These are phyloP conservation scores for Sclerotinia sclerotiorum DNA, from an alignment of 2,329 filamentous ascomycete genomes.

Conservation along the genomic window DNA sequence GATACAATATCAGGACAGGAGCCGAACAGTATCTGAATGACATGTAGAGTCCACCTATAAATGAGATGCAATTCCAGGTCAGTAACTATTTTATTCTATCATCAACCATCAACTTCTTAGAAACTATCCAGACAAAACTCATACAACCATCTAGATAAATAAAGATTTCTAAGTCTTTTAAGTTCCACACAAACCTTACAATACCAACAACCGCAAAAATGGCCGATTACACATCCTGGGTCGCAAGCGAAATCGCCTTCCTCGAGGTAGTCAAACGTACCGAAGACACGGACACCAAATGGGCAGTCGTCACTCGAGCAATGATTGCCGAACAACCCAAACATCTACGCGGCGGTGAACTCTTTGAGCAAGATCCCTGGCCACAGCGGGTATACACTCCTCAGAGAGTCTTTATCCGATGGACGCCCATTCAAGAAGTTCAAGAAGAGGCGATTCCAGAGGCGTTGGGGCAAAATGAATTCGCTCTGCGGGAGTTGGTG, in stretches of 20 bases:
- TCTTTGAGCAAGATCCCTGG: neutral
- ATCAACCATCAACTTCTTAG: constrained; percentile 4
- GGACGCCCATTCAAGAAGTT: too few relatives aligned
- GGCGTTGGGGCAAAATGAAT: too few relatives aligned
- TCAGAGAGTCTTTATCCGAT: too few relatives aligned
- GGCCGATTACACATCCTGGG: fast-evolving
- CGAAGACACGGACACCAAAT: neutral
- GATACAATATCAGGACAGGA: neutral
- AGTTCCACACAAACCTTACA: neutral
- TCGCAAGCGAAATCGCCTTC: neutral
- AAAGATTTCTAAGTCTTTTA: neutral
- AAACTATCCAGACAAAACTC: neutral
- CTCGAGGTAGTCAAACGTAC: neutral
- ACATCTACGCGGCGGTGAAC: neutral
- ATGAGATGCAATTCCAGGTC: too few relatives aligned
- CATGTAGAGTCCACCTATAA: neutral
- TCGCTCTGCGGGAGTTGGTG: too few relatives aligned
- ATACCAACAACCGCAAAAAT: neutral
- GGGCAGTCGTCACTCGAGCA: neutral
- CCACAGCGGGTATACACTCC: neutral
- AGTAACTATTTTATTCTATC: neutral
- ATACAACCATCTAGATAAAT: neutral
- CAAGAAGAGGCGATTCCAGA: too few relatives aligned
- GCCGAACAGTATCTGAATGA: neutral
- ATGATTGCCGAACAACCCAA: neutral